Evolutionary conservation across 352 stramenopile species (phyloP).

Genomic region (Globisporangium megalacanthum): DNA sequence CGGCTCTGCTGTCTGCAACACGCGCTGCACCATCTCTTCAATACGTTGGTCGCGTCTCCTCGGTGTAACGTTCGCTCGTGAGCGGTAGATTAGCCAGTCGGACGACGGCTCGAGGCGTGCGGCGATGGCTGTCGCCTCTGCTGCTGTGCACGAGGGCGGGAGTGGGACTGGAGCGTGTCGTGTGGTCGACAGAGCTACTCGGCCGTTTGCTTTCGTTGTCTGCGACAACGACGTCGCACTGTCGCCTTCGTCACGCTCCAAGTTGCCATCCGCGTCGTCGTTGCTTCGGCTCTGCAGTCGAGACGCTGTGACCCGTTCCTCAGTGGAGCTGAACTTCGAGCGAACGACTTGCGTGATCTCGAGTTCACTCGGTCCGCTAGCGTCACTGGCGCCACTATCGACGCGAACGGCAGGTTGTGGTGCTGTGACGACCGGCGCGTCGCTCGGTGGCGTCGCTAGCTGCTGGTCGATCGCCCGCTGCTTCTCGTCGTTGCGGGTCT

Average conservation of each 20-base stretch:
- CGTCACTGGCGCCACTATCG: not conserved
- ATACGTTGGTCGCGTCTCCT: constrained; percentile 36
- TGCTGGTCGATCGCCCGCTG: constrained; percentile 35
- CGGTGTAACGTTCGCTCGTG: constrained; percentile 31
- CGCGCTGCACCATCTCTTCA: constrained; percentile 36
- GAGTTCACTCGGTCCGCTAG: not conserved
- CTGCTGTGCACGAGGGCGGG: constrained; percentile 6
- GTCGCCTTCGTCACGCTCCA: not conserved
- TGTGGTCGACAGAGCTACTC: not conserved
- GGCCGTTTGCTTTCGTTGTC: not conserved
- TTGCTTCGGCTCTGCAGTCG: not conserved
- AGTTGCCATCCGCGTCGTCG: not conserved
- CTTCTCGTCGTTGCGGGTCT: constrained; percentile 44
- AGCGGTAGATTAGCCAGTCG: constrained; percentile 61
- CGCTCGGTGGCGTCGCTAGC: constrained; percentile 9
- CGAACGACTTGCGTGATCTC: constrained; percentile 1
- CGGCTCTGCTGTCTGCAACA: constrained; percentile 9
- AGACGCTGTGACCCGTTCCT: not conserved
- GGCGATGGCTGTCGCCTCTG: constrained; percentile 15
- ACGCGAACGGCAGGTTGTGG: not conserved
- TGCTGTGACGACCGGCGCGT: not conserved
- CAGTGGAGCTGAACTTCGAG: constrained; percentile 1
- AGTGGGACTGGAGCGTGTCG: not conserved
- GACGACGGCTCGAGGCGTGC: constrained; percentile 26
- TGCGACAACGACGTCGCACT: not conserved